Evolutionary conservation across 2,329 filamentous ascomycete genomes (phyloP).

Genomic region (Pezicula carpinea): DNA sequence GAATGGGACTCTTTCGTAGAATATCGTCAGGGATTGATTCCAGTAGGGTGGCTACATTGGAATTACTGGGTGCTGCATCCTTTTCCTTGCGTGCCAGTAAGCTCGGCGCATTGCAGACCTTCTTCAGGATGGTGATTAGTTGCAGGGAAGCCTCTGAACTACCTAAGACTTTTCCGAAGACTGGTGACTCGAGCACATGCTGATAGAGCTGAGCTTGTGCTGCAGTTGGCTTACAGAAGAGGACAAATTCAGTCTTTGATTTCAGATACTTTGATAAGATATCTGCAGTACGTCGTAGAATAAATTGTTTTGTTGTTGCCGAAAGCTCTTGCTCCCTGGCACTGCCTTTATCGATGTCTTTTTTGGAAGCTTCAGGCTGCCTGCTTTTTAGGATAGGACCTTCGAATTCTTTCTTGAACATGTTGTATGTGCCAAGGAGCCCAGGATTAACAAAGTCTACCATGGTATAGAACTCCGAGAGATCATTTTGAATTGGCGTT

Average conservation of each 20-base stretch:
- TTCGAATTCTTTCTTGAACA: constrained; percentile 94
- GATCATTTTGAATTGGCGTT: constrained; percentile 91
- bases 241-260: constrained; percentile 91
- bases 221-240: constrained; percentile 86
- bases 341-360: constrained; percentile 68
- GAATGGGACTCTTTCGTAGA: constrained; percentile 47
- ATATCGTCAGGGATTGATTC: constrained; percentile 50
- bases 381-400: constrained; percentile 73
- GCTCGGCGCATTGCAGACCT: constrained; percentile 67
- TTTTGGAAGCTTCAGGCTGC: constrained; percentile 47
- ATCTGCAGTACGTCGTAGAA: constrained; percentile 82
- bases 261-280: constrained; percentile 86
- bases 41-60: constrained; percentile 38
- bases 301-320: constrained; percentile 85
- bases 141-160: constrained; percentile 59
- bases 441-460: constrained; percentile 90
- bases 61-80: constrained; percentile 27
- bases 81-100: constrained; percentile 48
- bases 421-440: constrained; percentile 88
- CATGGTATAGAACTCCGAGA: constrained; percentile 89
- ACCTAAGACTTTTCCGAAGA: constrained; percentile 58
- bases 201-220: constrained; percentile 88
- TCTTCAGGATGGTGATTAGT: constrained; percentile 69
- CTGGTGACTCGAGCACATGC: constrained; percentile 57
- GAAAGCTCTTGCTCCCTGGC: constrained; percentile 77